These are phyloP conservation scores for Cercophora samala DNA, from an alignment of 495 filamentous ascomycete species.

Conservation along the genomic window DNA sequence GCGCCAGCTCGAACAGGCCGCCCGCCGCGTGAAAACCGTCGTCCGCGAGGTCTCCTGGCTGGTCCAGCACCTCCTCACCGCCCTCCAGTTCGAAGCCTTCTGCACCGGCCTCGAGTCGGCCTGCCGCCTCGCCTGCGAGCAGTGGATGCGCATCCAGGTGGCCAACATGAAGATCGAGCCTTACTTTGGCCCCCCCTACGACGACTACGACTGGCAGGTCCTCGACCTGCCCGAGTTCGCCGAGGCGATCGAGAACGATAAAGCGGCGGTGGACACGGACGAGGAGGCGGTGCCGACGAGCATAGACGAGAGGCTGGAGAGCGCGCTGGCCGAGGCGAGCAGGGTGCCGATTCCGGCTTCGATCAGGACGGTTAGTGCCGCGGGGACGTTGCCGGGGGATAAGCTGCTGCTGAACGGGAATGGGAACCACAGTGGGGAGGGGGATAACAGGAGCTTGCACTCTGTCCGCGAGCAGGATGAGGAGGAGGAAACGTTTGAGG, in stretches of 20 bases:
- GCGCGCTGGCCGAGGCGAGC: constrained; percentile 11
- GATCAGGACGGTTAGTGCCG: background rate
- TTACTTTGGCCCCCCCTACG: constrained; percentile 39
- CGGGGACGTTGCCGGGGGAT: background rate
- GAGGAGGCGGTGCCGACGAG: constrained; percentile 5
- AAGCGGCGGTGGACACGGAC: background rate
- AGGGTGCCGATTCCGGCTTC: background rate
- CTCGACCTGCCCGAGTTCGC: constrained; percentile 37
- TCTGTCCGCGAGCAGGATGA: constrained; percentile 3
- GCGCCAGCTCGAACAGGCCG: constrained; percentile 30
- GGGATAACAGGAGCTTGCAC: constrained; percentile 3
- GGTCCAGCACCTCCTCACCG: constrained; percentile 35
- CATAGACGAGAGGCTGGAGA: constrained; percentile 25
- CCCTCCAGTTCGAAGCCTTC: constrained; percentile 37
- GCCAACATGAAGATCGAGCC: constrained; percentile 39
- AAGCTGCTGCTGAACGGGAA: background rate
- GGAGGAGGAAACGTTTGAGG: constrained; percentile 23
- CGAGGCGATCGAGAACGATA: constrained; percentile 12
- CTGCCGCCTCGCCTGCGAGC: constrained; percentile 33
- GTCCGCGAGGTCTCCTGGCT: constrained; percentile 40
- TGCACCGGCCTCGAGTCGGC: constrained; percentile 33
- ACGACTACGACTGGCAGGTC: constrained; percentile 42
- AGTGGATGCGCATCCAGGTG: constrained; percentile 39
- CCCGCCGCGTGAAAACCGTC: constrained; percentile 35
- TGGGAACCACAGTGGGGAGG: background rate